Conservation (phyloP, 768 basidiomycete species). For the Tulasnella sp. region DNA sequence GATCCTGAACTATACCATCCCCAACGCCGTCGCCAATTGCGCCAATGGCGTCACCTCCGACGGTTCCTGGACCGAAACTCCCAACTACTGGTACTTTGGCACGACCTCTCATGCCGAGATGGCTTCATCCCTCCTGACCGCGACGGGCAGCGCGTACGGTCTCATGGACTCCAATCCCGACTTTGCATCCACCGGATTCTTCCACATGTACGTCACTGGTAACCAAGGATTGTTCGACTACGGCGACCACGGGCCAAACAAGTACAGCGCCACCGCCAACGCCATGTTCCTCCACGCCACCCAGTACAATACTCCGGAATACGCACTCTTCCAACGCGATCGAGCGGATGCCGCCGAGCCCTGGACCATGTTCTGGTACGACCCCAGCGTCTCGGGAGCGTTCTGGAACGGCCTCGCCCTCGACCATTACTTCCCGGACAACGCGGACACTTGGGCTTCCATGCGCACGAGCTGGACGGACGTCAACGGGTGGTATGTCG, state of each 20-base stretch:
- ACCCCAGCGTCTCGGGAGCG: slow-evolving; percentile 68
- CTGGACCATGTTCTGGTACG: slow-evolving; percentile 86
- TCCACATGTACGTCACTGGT: slow-evolving; percentile 72
- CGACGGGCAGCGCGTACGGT: slow-evolving; percentile 77
- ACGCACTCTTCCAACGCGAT: slow-evolving; percentile 85
- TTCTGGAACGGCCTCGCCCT: slow-evolving; percentile 83
- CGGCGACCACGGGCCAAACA: slow-evolving; percentile 86
- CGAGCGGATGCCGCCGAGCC: slow-evolving; percentile 70
- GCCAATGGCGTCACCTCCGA: slow-evolving; percentile 27
- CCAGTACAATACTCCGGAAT: slow-evolving; percentile 57
- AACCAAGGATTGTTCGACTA: slow-evolving; percentile 73
- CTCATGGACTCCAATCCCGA: slow-evolving; percentile 58
- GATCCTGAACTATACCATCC: slow-evolving; percentile 54
- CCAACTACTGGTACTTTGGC: slow-evolving; percentile 66
- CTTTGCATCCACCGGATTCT: slow-evolving; percentile 60
- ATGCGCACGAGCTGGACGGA: slow-evolving; percentile 94
- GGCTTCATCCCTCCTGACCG: slow-evolving; percentile 66
- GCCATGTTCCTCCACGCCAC: slow-evolving; percentile 65
- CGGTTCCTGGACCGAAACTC: slow-evolving; percentile 76
- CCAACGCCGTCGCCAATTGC: slow-evolving; percentile 71
- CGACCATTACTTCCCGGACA: slow-evolving; percentile 70
- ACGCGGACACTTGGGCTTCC: slow-evolving; percentile 72
- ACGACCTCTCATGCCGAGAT: slow-evolving; percentile 86
- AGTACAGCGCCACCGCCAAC: slow-evolving; percentile 93
- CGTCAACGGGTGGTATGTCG: slow-evolving; percentile 69